Percentiles rank a stretch among this genome's conserved stretches.
These are phyloP conservation scores for Mycena polygramma DNA, from an alignment of 768 basidiomycete genomes.

Conservation along the genomic window DNA sequence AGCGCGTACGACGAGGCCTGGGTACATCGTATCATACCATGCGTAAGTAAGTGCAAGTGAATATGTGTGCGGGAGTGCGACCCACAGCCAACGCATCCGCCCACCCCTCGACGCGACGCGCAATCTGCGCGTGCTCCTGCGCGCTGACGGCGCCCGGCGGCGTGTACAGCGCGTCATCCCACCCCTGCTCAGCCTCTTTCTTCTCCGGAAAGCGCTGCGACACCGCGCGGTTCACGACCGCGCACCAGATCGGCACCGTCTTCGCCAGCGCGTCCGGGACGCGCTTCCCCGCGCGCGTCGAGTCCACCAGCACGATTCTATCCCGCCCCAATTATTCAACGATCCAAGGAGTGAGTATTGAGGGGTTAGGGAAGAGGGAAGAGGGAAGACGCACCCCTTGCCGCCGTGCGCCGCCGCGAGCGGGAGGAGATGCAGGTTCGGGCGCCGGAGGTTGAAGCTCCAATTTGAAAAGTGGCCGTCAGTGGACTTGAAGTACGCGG, in stretches of 20 bases:
- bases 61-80: too few species aligned
- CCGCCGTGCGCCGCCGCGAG: slow-evolving; percentile 63
- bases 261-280: slow-evolving; percentile 95
- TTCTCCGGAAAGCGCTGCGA: slow-evolving; percentile 48
- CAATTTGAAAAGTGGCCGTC: slow-evolving; percentile 90
- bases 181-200: slow-evolving; percentile 40
- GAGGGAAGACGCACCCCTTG: slow-evolving; percentile 59
- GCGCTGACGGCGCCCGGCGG: slow-evolving; percentile 75
- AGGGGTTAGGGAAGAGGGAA: too few species aligned
- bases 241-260: slow-evolving; percentile 95
- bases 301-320: slow-evolving; percentile 91
- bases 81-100: slow-evolving; percentile 75
- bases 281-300: slow-evolving; percentile 92
- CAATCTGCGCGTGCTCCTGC: slow-evolving; percentile 88
- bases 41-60: too few species aligned
- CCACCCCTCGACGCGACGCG: slow-evolving; percentile 74
- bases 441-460: slow-evolving; percentile 86
- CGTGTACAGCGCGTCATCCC: slow-evolving; percentile 77
- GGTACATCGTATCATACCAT: too few species aligned
- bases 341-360: too few species aligned
- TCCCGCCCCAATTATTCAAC: background rate
- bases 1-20: slow-evolving; percentile 84
- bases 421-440: slow-evolving; percentile 85
- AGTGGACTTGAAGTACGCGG: slow-evolving; percentile 93
- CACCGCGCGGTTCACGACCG: slow-evolving; percentile 83